Evolutionary conservation across 371 early-diverging fungal genomes (phyloP).

Genomic region (Spiromyces aspiralis): DNA sequence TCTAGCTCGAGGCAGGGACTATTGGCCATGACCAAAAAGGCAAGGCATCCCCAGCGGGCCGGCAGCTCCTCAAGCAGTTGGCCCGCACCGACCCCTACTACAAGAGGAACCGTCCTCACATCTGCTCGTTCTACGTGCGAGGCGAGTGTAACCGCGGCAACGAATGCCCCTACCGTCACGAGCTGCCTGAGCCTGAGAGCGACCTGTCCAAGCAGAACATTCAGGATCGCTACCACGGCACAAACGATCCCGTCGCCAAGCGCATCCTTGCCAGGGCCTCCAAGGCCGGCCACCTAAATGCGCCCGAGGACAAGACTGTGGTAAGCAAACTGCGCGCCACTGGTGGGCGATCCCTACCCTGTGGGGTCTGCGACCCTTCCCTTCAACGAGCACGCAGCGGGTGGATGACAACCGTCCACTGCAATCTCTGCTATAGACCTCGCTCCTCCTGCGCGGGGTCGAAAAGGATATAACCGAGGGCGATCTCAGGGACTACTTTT

Average conservation of each 20-base stretch:
- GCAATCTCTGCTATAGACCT: neutral
- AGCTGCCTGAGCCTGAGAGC: constrained; percentile 56
- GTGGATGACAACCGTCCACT: too few relatives aligned
- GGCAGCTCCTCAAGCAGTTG: constrained; percentile 60
- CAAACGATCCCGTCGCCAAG: constrained; percentile 84
- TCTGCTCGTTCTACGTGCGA: constrained; percentile 90
- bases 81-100: constrained; percentile 82
- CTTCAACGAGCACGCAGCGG: too few relatives aligned
- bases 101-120: constrained; percentile 74
- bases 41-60: constrained; percentile 57
- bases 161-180: constrained; percentile 87
- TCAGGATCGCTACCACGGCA: constrained; percentile 73
- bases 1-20: constrained; percentile 27
- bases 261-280: constrained; percentile 50
- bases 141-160: constrained; percentile 86
- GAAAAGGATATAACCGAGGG: constrained; percentile 39
- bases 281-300: constrained; percentile 23
- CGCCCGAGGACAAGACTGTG: constrained; percentile 54
- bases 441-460: constrained; percentile 27
- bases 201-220: constrained; percentile 73
- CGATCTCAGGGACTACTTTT: constrained; percentile 58
- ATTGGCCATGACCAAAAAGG: constrained; percentile 46
- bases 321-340: constrained; percentile 66
- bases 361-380: too few relatives aligned
- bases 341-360: too few relatives aligned